These are phyloP conservation scores for Angophora floribunda DNA, from an alignment of 345 rosid genomes.

Conservation along the genomic window DNA sequence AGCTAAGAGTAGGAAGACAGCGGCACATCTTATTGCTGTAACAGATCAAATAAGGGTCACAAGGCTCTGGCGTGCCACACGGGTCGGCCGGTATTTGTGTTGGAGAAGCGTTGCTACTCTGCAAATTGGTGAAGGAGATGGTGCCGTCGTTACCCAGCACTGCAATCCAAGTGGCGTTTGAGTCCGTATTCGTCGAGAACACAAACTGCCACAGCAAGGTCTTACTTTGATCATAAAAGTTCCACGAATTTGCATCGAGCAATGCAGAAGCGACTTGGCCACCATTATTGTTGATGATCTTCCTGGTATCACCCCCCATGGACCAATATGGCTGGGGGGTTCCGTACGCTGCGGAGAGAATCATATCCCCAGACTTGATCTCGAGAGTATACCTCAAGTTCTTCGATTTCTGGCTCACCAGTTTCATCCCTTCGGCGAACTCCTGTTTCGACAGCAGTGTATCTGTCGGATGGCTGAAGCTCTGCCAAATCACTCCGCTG, in stretches of 20 bases:
- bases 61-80: slow-evolving; percentile 33
- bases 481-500: slow-evolving; percentile 36
- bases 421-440: slow-evolving; percentile 24
- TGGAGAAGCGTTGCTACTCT: background rate
- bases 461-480: slow-evolving; percentile 36
- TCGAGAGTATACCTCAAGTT: slow-evolving; percentile 19
- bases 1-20: slow-evolving; percentile 22
- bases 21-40: slow-evolving; percentile 14
- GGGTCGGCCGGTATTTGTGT: slow-evolving; percentile 24
- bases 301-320: slow-evolving; percentile 15
- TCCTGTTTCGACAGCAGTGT: slow-evolving; percentile 31
- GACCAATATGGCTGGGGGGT: slow-evolving; percentile 48
- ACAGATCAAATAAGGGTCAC: slow-evolving; percentile 23
- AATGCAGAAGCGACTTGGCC: slow-evolving; percentile 16
- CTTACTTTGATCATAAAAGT: slow-evolving; percentile 22
- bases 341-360: slow-evolving; percentile 23
- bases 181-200: slow-evolving; percentile 15
- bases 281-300: slow-evolving; percentile 4
- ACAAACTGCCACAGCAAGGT: slow-evolving; percentile 26
- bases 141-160: slow-evolving; percentile 22
- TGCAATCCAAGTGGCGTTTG: slow-evolving; percentile 35
- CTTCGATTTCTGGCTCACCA: slow-evolving; percentile 9
- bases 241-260: slow-evolving; percentile 38
- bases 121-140: slow-evolving; percentile 24
- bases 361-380: slow-evolving; percentile 19